Conservation (phyloP, 225 moss, liverwort and hornwort species). For the Physcomitrium patens region DNA sequence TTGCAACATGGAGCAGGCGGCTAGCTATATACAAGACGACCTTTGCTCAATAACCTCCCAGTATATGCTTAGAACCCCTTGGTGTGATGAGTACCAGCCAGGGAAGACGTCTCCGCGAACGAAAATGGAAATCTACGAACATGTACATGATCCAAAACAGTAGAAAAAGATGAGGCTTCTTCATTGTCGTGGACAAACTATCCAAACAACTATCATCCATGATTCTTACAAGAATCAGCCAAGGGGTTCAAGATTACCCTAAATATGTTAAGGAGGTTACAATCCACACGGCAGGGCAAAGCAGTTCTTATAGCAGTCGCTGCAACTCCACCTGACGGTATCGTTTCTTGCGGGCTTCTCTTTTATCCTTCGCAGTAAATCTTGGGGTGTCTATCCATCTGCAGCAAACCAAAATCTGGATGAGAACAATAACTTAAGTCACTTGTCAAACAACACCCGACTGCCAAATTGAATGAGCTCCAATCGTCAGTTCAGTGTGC, state of each 20-base stretch:
- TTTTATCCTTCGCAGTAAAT: constrained; percentile 52
- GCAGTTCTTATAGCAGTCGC: constrained; percentile 47
- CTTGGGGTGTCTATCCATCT: constrained; percentile 68
- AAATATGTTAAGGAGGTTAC: background rate
- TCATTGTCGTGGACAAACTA: constrained; percentile 21
- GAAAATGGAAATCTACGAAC: constrained; percentile 31
- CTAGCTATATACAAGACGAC: constrained; percentile 52
- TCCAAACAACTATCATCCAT: constrained; percentile 13
- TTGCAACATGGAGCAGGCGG: constrained; percentile 34
- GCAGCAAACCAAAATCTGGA: constrained; percentile 22
- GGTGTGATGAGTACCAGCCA: constrained; percentile 26
- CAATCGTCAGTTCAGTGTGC: background rate
- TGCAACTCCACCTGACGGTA: constrained; percentile 75
- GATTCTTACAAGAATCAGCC: background rate
- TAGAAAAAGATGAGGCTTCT: constrained; percentile 20
- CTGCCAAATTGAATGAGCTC: background rate
- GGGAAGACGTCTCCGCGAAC: constrained; percentile 35
- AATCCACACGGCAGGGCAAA: background rate
- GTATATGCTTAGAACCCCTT: constrained; percentile 26
- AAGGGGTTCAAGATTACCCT: constrained; percentile 22
- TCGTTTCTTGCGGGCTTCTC: constrained; percentile 67
- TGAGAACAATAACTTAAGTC: constrained; percentile 10
- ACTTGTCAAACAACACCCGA: background rate
- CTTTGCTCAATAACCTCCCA: constrained; percentile 40
- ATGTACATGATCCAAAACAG: constrained; percentile 37